Evolutionary conservation across 345 rosid genomes (phyloP), one percentile per base, ranked within the genome.

Genomic region (Orychophragmus violaceus): DNA sequence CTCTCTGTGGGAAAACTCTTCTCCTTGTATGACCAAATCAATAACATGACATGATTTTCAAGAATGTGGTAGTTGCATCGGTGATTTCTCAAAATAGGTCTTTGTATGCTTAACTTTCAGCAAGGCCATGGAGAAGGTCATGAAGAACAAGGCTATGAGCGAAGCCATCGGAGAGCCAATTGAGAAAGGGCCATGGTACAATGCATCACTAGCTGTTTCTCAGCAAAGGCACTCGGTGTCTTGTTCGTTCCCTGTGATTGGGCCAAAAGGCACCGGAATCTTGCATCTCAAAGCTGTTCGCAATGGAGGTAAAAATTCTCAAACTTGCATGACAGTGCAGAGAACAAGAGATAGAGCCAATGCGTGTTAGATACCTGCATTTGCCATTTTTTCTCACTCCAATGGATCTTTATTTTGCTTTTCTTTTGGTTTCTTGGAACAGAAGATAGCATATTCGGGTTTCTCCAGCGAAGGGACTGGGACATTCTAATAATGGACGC

Each of bases 101-200:
- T 65, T n/a, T 74, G 21, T 59, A 14, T 76, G 35, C 64, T 48
- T 19, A 63, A 10, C 64, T 65, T 82, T 71, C 85, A 94, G 97
- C 58, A 87, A 87, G 76, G 95, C 99, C 8, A 82, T 91, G 84
- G 95, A 87, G 84, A 88, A 83, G 83, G 99, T 87, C 37, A 35
- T 81, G 72, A 80, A 79, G 39, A 84, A 76, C 65, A 84, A 82
- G 78, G 90, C 81, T 19, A 72, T 94, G 60, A 82, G 75, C 24
- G 88, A 88, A 58, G 95, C 93, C 65, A 75, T 94, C 9, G 99
- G 99, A 67, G 96, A 87, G 59, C 99, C 99, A 22, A 77, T 91
- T 66, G 80, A 81, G 72, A 88, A 82, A 84, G 99, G 99, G 39
- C 88, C 96, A 65, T 94, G 99, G 99, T 91, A 91, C 77, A 83